Conservation (phyloP, 768 basidiomycete genomes). For the Thelephora ganbajun region DNA sequence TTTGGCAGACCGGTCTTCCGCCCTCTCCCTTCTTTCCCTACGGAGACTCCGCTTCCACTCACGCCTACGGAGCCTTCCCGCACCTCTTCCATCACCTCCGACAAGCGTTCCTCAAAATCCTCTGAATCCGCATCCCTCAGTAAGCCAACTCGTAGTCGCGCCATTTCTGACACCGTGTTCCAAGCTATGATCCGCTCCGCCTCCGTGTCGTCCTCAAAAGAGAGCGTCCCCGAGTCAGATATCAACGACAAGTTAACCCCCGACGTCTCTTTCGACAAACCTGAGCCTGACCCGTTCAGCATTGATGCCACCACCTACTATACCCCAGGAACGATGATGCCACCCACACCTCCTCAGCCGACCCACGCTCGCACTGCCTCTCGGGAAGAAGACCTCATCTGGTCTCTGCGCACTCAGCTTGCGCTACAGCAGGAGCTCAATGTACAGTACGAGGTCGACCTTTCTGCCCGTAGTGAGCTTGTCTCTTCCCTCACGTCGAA, state of each 20-base stretch:
- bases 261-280: slow-evolving; percentile 19
- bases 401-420: slow-evolving; percentile 62
- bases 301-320: slow-evolving; percentile 65
- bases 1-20: slow-evolving; percentile 52
- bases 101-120: slow-evolving; percentile 3
- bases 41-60: slow-evolving; percentile 3
- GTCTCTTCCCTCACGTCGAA: slow-evolving; percentile 45
- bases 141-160: slow-evolving; percentile 29
- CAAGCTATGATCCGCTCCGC: slow-evolving; percentile 35
- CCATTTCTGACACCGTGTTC: slow-evolving; percentile 52
- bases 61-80: slow-evolving; percentile 1
- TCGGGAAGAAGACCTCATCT: slow-evolving; percentile 58
- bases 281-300: slow-evolving; percentile 62
- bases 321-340: slow-evolving; percentile 60
- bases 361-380: slow-evolving; percentile 46
- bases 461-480: slow-evolving; percentile 59
- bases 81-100: slow-evolving; percentile 1
- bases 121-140: slow-evolving; percentile 17
- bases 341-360: slow-evolving; percentile 36
- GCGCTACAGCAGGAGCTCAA: slow-evolving; percentile 64
- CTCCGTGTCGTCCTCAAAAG: slow-evolving; percentile 13
- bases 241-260: slow-evolving; percentile 47
- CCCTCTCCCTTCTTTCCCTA: slow-evolving; percentile 22
- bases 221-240: slow-evolving; percentile 37
- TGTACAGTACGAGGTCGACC: slow-evolving; percentile 63